Conservation (phyloP, 75 land plant genomes). For the Azolla pinnata region DNA sequence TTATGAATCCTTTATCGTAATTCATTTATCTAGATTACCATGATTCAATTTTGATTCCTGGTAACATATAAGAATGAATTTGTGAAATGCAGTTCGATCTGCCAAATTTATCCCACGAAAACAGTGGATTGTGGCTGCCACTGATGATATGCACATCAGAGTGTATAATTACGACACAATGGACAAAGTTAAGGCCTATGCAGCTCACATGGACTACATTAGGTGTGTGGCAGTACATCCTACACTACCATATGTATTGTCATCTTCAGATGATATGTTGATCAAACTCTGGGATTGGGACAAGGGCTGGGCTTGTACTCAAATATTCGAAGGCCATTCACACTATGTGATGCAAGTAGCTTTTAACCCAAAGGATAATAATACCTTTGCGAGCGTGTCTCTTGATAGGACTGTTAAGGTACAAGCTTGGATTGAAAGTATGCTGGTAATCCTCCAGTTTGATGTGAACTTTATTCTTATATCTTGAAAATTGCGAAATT, state of each 20-base stretch:
- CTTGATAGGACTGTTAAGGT: conserved; percentile 84
- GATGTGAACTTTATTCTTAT: not conserved
- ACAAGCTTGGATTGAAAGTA: not conserved
- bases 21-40: conserved; percentile 9
- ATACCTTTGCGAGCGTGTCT: conserved; percentile 82
- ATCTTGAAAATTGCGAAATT: not conserved
- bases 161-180: conserved; percentile 95
- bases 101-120: conserved; percentile 88
- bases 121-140: conserved; percentile 94
- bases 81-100: conserved; percentile 57
- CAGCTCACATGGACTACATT: conserved; percentile 93
- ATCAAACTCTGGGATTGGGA: conserved; percentile 99
- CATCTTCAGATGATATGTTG: conserved; percentile 95
- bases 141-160: conserved; percentile 93
- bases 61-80: not conserved
- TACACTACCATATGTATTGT: conserved; percentile 87
- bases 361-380: conserved; percentile 85
- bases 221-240: conserved; percentile 95
- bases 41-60: not conserved
- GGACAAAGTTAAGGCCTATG: conserved; percentile 94
- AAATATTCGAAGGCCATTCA: conserved; percentile 90
- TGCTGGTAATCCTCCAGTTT: not conserved
- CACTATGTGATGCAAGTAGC: conserved; percentile 98
- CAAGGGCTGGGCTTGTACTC: conserved; percentile 89
- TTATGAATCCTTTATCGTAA: conserved; percentile 6